Evolutionary conservation across 345 rosid genomes (phyloP).

Genomic region (Geranium rotundifolium): DNA sequence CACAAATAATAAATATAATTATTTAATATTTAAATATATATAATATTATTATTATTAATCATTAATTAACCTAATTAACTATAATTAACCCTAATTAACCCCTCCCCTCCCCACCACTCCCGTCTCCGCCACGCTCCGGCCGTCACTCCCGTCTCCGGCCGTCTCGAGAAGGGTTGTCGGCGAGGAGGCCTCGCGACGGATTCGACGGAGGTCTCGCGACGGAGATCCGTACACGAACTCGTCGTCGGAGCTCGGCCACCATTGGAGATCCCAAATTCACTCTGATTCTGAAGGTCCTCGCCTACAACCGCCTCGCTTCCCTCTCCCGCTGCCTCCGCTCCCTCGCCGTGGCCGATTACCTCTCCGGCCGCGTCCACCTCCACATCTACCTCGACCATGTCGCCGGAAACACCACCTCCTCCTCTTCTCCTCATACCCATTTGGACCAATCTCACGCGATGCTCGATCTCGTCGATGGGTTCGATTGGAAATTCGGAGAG

Average conservation of each 20-base stretch:
- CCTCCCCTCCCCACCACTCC: too few species aligned
- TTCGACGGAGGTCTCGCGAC: too few species aligned
- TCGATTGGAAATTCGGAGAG: constrained; percentile 65
- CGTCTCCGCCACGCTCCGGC: too few species aligned
- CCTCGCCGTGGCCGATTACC: constrained; percentile 68
- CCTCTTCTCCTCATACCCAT: constrained; percentile 2
- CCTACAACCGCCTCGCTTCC: constrained; percentile 74
- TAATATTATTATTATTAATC: too few species aligned
- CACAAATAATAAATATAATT: too few species aligned
- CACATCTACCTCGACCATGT: constrained; percentile 77
- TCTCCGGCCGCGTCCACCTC: constrained; percentile 53
- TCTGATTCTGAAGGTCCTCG: constrained; percentile 67
- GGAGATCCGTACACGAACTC: constrained; percentile 84
- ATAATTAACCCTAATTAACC: too few species aligned
- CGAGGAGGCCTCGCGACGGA: too few species aligned
- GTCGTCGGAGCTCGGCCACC: constrained; percentile 40
- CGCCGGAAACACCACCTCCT: constrained; percentile 14
- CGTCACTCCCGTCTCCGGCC: too few species aligned
- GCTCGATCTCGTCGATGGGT: constrained; percentile 50
- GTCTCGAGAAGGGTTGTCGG: too few species aligned
- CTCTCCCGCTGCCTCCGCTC: constrained; percentile 84
- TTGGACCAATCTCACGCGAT: constrained; percentile 28
- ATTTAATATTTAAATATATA: too few species aligned
- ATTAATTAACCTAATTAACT: too few species aligned
- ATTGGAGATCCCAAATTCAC: constrained; percentile 26